Evolutionary conservation across 768 basidiomycete genomes (phyloP).

Genomic region (Clitopilus hobsonii): DNA sequence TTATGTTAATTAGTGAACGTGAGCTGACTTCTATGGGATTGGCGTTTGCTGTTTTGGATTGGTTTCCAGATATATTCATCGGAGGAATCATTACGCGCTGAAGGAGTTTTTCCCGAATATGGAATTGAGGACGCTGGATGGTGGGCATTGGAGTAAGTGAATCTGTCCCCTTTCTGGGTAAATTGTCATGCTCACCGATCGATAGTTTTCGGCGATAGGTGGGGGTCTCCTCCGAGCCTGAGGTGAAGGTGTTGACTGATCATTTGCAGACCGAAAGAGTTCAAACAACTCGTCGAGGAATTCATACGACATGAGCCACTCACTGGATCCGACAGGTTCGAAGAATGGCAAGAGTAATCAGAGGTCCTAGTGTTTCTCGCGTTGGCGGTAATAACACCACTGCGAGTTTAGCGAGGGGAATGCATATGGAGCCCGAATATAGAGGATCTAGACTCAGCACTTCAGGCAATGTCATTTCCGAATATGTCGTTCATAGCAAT

Average conservation of each 20-base stretch:
- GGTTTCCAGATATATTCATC: slow-evolving; percentile 59
- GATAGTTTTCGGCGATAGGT: neutral
- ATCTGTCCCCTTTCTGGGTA: neutral
- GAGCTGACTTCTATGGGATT: too few species aligned
- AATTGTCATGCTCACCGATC: neutral
- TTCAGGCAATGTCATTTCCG: too few species aligned
- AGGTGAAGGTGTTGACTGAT: slow-evolving; percentile 14
- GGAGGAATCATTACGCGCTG: slow-evolving; percentile 51
- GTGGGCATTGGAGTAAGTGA: slow-evolving; percentile 78
- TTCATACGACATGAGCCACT: neutral
- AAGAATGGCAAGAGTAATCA: neutral
- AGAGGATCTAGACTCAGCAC: too few species aligned
- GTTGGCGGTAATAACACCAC: neutral
- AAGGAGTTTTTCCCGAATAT: slow-evolving; percentile 68
- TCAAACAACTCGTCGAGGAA: slow-evolving; percentile 1
- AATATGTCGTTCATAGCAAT: neutral
- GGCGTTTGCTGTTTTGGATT: too few species aligned
- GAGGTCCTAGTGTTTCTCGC: neutral
- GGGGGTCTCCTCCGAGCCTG: slow-evolving; percentile 4
- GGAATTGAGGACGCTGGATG: slow-evolving; percentile 53
- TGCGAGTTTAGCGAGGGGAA: too few species aligned
- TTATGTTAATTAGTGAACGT: too few species aligned
- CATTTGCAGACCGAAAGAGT: neutral
- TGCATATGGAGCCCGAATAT: too few species aligned
- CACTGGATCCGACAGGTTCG: neutral